A percentile compares a stretch with the other conserved stretches of the same genome.
Evolutionary conservation across 2,329 filamentous ascomycete species (phyloP).

Genomic region (Purpureocillium takamizusanense): DNA sequence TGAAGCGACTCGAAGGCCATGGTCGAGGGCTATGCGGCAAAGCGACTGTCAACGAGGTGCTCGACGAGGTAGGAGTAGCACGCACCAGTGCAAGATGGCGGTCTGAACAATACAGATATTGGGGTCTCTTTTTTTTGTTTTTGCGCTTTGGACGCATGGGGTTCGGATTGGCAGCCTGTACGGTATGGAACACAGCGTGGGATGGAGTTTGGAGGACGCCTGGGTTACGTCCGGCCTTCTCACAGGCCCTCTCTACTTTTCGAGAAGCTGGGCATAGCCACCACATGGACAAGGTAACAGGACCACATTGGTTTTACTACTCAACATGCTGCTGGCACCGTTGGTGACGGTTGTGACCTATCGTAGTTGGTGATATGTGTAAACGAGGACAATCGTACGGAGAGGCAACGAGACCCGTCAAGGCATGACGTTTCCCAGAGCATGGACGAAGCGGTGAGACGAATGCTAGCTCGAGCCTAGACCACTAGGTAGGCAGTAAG

Average conservation of each 20-base stretch:
- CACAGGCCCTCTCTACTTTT: no score
- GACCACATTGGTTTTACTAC: no score
- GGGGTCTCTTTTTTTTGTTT: no score
- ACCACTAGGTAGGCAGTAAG: no score
- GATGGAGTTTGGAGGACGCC: slow-evolving; percentile 1
- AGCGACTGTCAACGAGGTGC: slow-evolving; percentile 7
- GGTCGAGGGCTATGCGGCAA: slow-evolving; percentile 15
- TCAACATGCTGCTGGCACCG: neutral
- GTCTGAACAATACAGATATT: neutral
- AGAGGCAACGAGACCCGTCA: no score
- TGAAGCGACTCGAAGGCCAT: slow-evolving; percentile 10
- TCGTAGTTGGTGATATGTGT: neutral
- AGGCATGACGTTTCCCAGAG: no score
- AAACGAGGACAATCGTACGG: no score
- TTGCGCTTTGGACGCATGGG: neutral
- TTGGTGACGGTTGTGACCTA: neutral
- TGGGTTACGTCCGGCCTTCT: slow-evolving; percentile 1
- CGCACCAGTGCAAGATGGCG: slow-evolving; percentile 1
- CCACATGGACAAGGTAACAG: no score
- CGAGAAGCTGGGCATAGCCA: no score
- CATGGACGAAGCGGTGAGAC: no score
- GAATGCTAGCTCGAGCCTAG: no score
- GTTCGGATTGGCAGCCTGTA: neutral
- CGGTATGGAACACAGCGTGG: neutral
- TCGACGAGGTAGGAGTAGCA: neutral